Conservation (phyloP, 805 yeast species). For the Spathaspora passalidarum region DNA sequence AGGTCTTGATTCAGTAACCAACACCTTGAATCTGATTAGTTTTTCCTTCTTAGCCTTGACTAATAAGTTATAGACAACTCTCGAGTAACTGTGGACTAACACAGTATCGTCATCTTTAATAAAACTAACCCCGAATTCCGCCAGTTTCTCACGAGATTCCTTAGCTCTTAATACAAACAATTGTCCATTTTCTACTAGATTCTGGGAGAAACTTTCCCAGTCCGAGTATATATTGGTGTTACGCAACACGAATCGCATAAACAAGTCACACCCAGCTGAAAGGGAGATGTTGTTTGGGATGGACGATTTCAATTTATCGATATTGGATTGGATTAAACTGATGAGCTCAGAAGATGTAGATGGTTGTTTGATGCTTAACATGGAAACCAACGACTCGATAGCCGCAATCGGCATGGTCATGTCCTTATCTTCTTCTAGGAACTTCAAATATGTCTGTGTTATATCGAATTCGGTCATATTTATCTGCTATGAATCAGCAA, state of each 20-base stretch:
- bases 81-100: constrained; percentile 85
- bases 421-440: constrained; percentile 86
- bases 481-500: too few species aligned
- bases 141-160: constrained; percentile 82
- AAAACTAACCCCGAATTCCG: constrained; percentile 82
- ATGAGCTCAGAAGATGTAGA: constrained; percentile 92
- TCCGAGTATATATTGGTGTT: constrained; percentile 85
- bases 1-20: constrained; percentile 92
- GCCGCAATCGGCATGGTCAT: constrained; percentile 99
- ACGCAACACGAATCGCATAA: constrained; percentile 87
- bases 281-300: constrained; percentile 90
- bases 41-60: constrained; percentile 70
- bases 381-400: constrained; percentile 86
- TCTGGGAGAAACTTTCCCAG: constrained; percentile 90
- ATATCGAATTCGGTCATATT: constrained; percentile 60
- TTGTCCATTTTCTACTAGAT: constrained; percentile 90
- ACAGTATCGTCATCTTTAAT: constrained; percentile 91
- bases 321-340: constrained; percentile 73
- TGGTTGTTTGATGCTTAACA: constrained; percentile 80
- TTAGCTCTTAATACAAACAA: constrained; percentile 89
- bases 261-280: constrained; percentile 96
- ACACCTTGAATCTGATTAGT: constrained; percentile 79
- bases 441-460: constrained; percentile 72
- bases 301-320: constrained; percentile 66
- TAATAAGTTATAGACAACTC: constrained; percentile 81